Base-by-base conservation (phyloP, 2,329 filamentous ascomycete genomes). In the Trichoderma sp. region DNA sequence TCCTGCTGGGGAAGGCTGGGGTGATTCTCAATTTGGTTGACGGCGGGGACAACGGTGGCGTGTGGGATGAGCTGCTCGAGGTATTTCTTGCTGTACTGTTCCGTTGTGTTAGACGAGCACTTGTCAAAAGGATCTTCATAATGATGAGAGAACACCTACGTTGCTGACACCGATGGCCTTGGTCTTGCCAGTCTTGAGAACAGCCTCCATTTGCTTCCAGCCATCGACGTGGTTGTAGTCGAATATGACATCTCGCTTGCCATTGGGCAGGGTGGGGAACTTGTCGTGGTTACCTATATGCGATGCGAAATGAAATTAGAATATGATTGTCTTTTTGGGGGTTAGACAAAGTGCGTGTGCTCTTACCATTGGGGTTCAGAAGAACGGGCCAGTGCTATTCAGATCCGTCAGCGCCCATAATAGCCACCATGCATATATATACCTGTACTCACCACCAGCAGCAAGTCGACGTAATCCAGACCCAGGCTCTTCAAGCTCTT, bases 391-490 rank as follows among this genome's bases (percentile, higher is more conserved):
- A 97, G 86, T 97, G 94, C 87, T 88, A n/a, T 12, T 29, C 6
- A 31, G 4, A 12, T 11, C 12, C 12, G 59, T 64, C 29, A 72
- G 59, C 59, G 21, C 16, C 6, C 33, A 56, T n/a, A 4, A n/a
- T 24, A 53, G 2, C n/a, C 9, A n/a, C 7, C 24, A 16, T 14
- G 33, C 18, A 41, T 41, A 16, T 29, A n/a, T 18, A 1, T 6
- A 27, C 27, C 5, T 60, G 31, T 65, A 84, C 85, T 78, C 77
- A 87, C 86, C 75, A 97, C 90, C 50, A 97, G 88, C 82, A 91
- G 95, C 75, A 97, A 86, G 82, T 97, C 95, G 6, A 97, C 89
- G 82, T 97, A 96, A 78, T 95, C 93, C 65, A 97, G 86, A 2
- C 94, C 93, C 45, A 97, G 86, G 76, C 89, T 88, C 85, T 92